Conservation (phyloP, 176 grass and related monocot genomes). For the Musa beccarii region DNA sequence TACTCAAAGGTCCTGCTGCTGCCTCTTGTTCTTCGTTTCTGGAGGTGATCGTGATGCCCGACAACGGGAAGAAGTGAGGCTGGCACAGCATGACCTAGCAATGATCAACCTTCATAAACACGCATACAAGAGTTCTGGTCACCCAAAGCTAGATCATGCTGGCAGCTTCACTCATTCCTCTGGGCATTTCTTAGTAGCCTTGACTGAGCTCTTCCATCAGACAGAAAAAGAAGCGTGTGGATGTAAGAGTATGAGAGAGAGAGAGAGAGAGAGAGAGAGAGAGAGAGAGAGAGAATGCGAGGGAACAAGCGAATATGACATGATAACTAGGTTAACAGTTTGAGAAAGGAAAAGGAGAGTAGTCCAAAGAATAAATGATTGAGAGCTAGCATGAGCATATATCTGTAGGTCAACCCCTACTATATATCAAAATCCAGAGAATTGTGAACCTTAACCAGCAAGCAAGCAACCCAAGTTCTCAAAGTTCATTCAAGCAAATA, state of each 20-base stretch:
- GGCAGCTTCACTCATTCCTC: constrained; percentile 26
- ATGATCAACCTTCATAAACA: background rate
- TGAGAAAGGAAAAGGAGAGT: too few species aligned
- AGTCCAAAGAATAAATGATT: too few species aligned
- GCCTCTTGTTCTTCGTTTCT: background rate
- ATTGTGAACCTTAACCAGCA: too few species aligned
- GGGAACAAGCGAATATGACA: too few species aligned
- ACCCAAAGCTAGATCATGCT: constrained; percentile 27
- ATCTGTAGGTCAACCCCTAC: too few species aligned
- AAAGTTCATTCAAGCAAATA: too few species aligned
- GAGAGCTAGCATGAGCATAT: too few species aligned
- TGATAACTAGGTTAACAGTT: too few species aligned
- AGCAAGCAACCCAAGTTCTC: too few species aligned
- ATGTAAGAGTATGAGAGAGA: background rate
- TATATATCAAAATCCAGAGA: too few species aligned
- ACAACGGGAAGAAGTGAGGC: constrained; percentile 16
- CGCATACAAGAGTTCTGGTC: background rate
- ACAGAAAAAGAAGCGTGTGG: background rate
- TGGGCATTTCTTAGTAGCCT: background rate
- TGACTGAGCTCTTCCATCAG: background rate
- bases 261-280: background rate
- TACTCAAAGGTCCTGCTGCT: too few species aligned
- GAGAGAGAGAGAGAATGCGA: background rate
- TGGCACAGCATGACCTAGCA: constrained; percentile 29
- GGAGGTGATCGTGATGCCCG: background rate